phyloP scores from a whole-genome alignment of 495 filamentous ascomycete species.

The Penicillium paxilli region DNA sequence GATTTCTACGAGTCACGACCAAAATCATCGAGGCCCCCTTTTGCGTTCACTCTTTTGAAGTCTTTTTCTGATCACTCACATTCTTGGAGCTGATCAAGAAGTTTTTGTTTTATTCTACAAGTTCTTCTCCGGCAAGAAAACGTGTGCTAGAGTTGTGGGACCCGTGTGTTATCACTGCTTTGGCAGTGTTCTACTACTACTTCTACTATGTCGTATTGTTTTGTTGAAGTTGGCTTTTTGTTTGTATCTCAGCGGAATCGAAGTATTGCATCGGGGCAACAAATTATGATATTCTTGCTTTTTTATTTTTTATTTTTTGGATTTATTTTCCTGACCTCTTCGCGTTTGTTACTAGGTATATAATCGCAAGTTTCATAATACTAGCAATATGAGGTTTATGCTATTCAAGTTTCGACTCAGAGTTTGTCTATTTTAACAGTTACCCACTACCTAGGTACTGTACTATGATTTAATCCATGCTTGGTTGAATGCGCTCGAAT shows the following conservation, averaged over 20 bases:
- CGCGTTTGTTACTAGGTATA: too few species aligned
- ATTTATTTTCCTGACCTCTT: too few species aligned
- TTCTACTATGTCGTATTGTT: too few species aligned
- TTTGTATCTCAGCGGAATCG: neutral
- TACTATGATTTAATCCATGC: too few species aligned
- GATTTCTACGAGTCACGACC: constrained; percentile 31
- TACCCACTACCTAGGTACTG: too few species aligned
- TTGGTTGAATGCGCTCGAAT: too few species aligned
- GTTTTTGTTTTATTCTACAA: neutral
- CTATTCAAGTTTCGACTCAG: too few species aligned
- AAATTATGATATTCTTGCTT: neutral
- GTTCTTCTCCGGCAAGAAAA: neutral
- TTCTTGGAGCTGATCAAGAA: neutral
- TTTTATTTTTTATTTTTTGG: neutral
- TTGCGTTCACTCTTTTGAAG: neutral
- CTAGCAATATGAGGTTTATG: too few species aligned
- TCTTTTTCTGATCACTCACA: neutral
- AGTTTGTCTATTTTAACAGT: too few species aligned
- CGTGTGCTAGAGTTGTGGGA: neutral
- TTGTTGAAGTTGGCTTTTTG: neutral
- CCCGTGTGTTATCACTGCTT: neutral
- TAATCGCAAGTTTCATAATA: too few species aligned
- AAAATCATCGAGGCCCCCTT: constrained; percentile 21
- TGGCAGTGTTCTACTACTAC: neutral
- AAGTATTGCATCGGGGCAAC: neutral